phyloP scores from a whole-genome alignment of 1,139 yeast genomes.

The Martiniozyma asiatica region DNA sequence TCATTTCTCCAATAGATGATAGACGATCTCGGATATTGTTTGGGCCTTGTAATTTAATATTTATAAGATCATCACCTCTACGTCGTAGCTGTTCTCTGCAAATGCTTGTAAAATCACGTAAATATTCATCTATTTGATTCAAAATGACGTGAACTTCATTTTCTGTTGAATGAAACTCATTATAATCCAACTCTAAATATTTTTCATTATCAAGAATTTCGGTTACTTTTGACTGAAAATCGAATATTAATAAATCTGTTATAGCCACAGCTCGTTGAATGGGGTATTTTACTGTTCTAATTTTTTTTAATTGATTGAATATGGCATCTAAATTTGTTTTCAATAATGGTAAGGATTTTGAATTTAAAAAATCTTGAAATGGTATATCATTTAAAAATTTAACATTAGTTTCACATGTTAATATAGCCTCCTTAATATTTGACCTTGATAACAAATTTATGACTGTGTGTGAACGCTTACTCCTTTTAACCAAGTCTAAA shows the following conservation, averaged over 20 bases:
- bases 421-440: slow-evolving; percentile 49
- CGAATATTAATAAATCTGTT: slow-evolving; percentile 48
- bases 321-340: slow-evolving; percentile 27
- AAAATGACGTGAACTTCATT: slow-evolving; percentile 24
- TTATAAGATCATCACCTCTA: slow-evolving; percentile 60
- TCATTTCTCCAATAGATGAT: no score
- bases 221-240: slow-evolving; percentile 26
- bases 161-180: slow-evolving; percentile 23
- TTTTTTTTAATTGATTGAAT: slow-evolving; percentile 52
- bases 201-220: slow-evolving; percentile 17
- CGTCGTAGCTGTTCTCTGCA: slow-evolving; percentile 69
- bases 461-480: slow-evolving; percentile 73
- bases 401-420: slow-evolving; percentile 42
- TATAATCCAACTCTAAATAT: slow-evolving; percentile 27
- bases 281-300: slow-evolving; percentile 55
- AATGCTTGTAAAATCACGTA: slow-evolving; percentile 43
- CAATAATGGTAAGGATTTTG: slow-evolving; percentile 34
- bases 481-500: slow-evolving; percentile 48
- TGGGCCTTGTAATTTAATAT: no score
- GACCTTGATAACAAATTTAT: slow-evolving; percentile 63
- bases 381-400: slow-evolving; percentile 64
- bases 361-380: slow-evolving; percentile 40
- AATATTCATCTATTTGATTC: slow-evolving; percentile 36
- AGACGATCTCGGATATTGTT: no score
- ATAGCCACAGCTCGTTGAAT: slow-evolving; percentile 49